Percentiles rank a stretch among this genome's conserved stretches.
phyloP scores from a whole-genome alignment of 805 yeast species.

The Saccharomyces mikatae region DNA sequence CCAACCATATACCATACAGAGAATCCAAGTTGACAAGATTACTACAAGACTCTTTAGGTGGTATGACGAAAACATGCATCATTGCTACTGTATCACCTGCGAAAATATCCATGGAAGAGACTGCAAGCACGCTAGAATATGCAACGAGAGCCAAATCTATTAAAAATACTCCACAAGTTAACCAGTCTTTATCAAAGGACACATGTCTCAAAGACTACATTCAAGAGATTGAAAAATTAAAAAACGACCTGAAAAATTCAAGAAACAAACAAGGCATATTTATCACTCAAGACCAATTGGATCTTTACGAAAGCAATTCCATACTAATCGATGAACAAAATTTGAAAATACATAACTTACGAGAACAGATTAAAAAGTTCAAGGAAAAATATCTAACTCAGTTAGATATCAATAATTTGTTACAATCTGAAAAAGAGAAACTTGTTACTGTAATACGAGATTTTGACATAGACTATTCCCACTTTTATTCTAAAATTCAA shows the following conservation, averaged over 20 bases:
- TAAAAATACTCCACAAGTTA: conserved; percentile 56
- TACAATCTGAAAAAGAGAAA: conserved; percentile 6
- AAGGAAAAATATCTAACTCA: conserved; percentile 36
- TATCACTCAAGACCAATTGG: conserved; percentile 40
- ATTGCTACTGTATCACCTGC: conserved; percentile 83
- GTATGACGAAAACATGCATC: conserved; percentile 71
- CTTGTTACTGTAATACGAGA: conserved; percentile 12
- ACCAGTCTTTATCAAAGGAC: conserved; percentile 52
- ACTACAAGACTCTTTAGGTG: conserved; percentile 78
- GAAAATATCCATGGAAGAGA: conserved; percentile 60
- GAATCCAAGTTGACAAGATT: conserved; percentile 76
- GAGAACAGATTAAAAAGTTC: conserved; percentile 37
- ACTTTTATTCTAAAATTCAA: conserved; percentile 11
- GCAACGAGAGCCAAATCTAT: conserved; percentile 78
- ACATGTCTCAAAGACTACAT: conserved; percentile 45
- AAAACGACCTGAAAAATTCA: conserved; percentile 55
- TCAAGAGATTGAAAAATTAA: conserved; percentile 46
- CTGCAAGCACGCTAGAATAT: conserved; percentile 72
- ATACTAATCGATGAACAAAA: conserved; percentile 45
- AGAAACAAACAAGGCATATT: conserved; percentile 61
- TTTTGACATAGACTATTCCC: conserved; percentile 11
- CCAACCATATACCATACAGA: conserved; percentile 71
- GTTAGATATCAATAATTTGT: conserved; percentile 19
- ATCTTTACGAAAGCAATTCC: conserved; percentile 39
- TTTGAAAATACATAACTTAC: conserved; percentile 39